phyloP scores from a whole-genome alignment of 1,284 basidiomycete species.

The Xerocomus nothofagi region DNA sequence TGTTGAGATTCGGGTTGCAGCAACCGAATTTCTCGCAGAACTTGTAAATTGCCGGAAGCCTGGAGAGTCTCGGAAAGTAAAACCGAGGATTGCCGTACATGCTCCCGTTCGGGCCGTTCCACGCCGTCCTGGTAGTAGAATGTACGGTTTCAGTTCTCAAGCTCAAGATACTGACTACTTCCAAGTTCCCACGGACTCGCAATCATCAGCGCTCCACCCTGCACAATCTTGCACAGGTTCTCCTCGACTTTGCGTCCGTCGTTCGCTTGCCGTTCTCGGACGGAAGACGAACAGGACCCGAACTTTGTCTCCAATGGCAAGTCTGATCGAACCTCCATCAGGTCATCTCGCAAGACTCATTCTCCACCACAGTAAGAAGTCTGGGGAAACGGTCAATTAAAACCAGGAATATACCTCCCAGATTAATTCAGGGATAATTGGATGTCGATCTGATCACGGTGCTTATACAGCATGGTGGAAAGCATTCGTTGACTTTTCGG shows the following conservation, averaged over 20 bases:
- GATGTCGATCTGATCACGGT: too few species aligned
- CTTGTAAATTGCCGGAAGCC: too few species aligned
- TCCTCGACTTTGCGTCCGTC: conserved; percentile 17
- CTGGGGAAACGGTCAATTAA: too few species aligned
- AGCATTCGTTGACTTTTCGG: too few species aligned
- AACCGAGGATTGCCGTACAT: too few species aligned
- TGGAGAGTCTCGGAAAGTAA: too few species aligned
- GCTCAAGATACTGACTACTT: neutral
- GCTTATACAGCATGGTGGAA: too few species aligned
- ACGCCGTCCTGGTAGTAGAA: too few species aligned
- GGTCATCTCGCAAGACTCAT: conserved; percentile 19
- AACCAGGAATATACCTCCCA: too few species aligned
- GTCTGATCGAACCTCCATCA: conserved; percentile 21
- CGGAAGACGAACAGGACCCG: conserved; percentile 21
- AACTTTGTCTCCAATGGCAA: conserved; percentile 22
- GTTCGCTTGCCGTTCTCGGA: conserved; percentile 21
- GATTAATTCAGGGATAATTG: too few species aligned
- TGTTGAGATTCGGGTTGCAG: neutral
- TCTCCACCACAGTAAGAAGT: conserved; percentile 12
- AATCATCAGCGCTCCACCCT: conserved; percentile 11
- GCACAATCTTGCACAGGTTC: conserved; percentile 14
- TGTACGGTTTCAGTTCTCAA: neutral
- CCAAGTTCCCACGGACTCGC: neutral
- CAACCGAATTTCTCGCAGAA: too few species aligned
- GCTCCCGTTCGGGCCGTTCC: too few species aligned